phyloP scores from a whole-genome alignment of 2,329 filamentous ascomycete species.

The Penicillium paneum region DNA sequence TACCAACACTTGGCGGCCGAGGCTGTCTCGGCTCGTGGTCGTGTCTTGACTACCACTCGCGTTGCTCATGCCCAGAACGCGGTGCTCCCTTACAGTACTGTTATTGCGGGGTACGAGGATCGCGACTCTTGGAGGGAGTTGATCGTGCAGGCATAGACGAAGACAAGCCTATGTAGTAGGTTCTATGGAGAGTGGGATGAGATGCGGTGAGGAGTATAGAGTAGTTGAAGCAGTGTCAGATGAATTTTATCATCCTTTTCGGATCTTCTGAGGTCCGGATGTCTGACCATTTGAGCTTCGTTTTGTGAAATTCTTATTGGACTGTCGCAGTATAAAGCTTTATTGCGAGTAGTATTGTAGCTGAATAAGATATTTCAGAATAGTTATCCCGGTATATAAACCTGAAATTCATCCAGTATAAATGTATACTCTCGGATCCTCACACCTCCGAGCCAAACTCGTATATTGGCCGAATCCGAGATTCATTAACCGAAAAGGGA shows the following conservation, averaged over 20 bases:
- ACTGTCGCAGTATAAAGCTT: too few relatives aligned
- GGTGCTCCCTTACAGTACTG: conserved; percentile 16
- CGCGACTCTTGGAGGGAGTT: conserved; percentile 8
- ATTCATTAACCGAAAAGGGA: background rate
- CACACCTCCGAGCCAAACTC: background rate
- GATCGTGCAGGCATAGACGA: conserved; percentile 10
- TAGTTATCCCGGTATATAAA: too few relatives aligned
- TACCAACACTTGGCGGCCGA: conserved; percentile 44
- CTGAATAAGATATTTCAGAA: too few relatives aligned
- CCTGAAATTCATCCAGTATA: too few relatives aligned
- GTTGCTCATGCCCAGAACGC: conserved; percentile 21
- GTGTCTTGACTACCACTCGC: conserved; percentile 27
- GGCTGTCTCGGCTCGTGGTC: conserved; percentile 26
- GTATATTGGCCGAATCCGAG: background rate
- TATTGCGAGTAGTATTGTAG: too few relatives aligned
- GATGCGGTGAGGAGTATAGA: background rate
- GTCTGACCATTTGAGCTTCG: background rate
- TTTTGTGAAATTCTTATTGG: too few relatives aligned
- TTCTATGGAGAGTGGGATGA: background rate
- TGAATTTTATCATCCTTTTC: background rate
- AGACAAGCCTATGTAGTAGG: background rate
- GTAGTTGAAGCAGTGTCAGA: background rate
- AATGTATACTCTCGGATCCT: background rate
- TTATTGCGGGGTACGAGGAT: background rate
- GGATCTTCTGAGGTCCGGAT: background rate